These are phyloP conservation scores for Aplosporella prunicola DNA, from an alignment of 2,329 filamentous ascomycete genomes.

Conservation along the genomic window DNA sequence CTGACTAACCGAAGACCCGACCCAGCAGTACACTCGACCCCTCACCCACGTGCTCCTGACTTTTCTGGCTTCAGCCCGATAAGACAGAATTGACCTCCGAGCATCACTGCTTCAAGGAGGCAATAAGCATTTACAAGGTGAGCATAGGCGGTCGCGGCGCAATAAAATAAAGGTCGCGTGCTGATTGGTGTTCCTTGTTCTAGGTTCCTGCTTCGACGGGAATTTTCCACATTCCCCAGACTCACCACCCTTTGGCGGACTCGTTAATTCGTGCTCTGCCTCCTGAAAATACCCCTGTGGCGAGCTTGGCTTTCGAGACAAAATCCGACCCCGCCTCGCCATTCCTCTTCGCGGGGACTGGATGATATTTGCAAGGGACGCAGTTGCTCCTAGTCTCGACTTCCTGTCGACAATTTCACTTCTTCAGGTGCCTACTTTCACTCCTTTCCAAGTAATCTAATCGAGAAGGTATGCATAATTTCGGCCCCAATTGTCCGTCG, in stretches of 20 bases:
- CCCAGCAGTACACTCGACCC: not conserved
- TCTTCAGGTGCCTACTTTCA: slow-evolving; percentile 25
- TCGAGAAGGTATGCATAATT: slow-evolving; percentile 36
- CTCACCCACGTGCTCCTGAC: not conserved
- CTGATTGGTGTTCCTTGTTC: slow-evolving; percentile 20
- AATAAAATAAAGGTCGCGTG: slow-evolving; percentile 8
- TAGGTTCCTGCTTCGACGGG: slow-evolving; percentile 24
- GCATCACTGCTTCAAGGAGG: slow-evolving; percentile 12
- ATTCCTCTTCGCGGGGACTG: slow-evolving; percentile 31
- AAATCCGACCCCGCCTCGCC: slow-evolving; percentile 25
- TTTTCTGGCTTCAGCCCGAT: slow-evolving; percentile 4
- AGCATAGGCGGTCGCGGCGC: not conserved
- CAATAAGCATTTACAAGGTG: slow-evolving; percentile 8
- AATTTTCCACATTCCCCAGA: slow-evolving; percentile 36
- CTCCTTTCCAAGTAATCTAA: slow-evolving; percentile 39
- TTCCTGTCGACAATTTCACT: slow-evolving; percentile 24
- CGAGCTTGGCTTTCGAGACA: slow-evolving; percentile 24
- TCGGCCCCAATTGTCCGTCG: slow-evolving; percentile 16
- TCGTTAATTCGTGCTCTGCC: slow-evolving; percentile 48
- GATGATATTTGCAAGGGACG: slow-evolving; percentile 36
- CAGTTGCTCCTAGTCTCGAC: slow-evolving; percentile 23
- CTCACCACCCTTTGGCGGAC: slow-evolving; percentile 34
- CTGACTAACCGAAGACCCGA: not conserved
- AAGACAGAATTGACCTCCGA: slow-evolving; percentile 7
- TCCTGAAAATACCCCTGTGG: slow-evolving; percentile 23